Evolutionary conservation across 1,139 yeast genomes (phyloP).

Genomic region (Kodamaea ohmeri): DNA sequence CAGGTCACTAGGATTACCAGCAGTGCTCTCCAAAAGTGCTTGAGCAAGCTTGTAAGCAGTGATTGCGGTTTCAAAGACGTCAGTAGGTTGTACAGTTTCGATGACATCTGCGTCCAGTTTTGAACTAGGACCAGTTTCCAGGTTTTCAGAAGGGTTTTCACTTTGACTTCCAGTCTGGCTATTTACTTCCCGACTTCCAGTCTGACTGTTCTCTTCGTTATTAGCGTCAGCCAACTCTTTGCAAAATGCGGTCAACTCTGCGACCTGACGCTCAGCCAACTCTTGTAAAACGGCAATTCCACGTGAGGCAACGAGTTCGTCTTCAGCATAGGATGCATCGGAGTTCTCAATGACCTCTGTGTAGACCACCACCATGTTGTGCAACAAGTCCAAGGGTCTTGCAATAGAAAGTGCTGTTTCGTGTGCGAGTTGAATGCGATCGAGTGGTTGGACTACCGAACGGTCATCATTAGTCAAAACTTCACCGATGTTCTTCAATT

Average conservation of each 20-base stretch:
- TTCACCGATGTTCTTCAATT: slow-evolving; percentile 40
- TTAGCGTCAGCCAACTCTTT: slow-evolving; percentile 21
- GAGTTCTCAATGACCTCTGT: slow-evolving; percentile 45
- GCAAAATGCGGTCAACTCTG: slow-evolving; percentile 28
- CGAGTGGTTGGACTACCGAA: slow-evolving; percentile 41
- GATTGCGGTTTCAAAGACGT: slow-evolving; percentile 36
- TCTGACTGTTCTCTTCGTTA: too few relatives aligned
- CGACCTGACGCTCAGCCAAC: slow-evolving; percentile 24
- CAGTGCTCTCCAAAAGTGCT: slow-evolving; percentile 26
- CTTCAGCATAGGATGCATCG: slow-evolving; percentile 13
- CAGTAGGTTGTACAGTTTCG: slow-evolving; percentile 37
- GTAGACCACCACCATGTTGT: slow-evolving; percentile 47
- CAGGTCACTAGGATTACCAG: neutral
- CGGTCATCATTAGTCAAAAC: slow-evolving; percentile 30
- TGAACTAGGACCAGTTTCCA: too few relatives aligned
- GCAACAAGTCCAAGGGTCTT: slow-evolving; percentile 40
- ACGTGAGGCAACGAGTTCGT: slow-evolving; percentile 18
- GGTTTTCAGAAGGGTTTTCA: neutral
- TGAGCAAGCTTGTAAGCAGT: slow-evolving; percentile 31
- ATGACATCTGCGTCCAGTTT: slow-evolving; percentile 22
- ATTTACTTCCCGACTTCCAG: slow-evolving; percentile 1
- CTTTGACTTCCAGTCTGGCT: neutral
- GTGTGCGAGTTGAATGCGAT: slow-evolving; percentile 35
- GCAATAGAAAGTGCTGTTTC: slow-evolving; percentile 32
- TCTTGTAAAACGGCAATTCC: slow-evolving; percentile 12